Evolutionary conservation across 306 rosid genomes (phyloP).

Genomic region (Malus sylvestris): DNA sequence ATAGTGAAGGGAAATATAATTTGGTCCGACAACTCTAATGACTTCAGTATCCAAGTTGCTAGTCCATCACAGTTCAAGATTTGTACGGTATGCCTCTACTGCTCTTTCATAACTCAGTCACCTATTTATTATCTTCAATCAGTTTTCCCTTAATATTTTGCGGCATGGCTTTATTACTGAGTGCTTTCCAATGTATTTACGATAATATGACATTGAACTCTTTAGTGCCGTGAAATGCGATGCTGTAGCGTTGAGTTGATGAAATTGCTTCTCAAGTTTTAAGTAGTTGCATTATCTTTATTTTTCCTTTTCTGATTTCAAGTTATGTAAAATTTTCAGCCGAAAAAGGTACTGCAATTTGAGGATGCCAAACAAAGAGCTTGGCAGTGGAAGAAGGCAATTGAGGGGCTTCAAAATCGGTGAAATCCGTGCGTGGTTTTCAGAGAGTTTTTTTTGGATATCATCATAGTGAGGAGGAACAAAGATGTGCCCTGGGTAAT

Average conservation of each 20-base stretch:
- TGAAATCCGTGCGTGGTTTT: slow-evolving; percentile 38
- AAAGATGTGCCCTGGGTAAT: slow-evolving; percentile 21
- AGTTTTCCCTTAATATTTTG: neutral
- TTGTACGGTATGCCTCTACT: slow-evolving; percentile 56
- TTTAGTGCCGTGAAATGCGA: neutral
- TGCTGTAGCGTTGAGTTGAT: neutral
- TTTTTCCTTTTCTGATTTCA: slow-evolving; percentile 10
- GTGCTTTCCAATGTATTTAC: neutral
- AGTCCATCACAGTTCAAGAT: slow-evolving; percentile 88
- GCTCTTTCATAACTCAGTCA: neutral
- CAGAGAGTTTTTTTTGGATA: slow-evolving; percentile 31
- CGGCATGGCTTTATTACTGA: neutral
- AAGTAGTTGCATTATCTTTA: neutral
- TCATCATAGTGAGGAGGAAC: slow-evolving; percentile 38
- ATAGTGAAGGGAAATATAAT: slow-evolving; percentile 80
- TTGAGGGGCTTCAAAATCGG: slow-evolving; percentile 94
- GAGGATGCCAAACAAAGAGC: slow-evolving; percentile 97
- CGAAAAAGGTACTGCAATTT: slow-evolving; percentile 78
- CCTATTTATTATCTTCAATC: neutral
- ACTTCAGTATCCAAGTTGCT: slow-evolving; percentile 78
- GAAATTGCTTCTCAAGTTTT: neutral
- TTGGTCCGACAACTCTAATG: slow-evolving; percentile 92
- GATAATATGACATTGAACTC: neutral
- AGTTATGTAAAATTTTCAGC: slow-evolving; percentile 45
- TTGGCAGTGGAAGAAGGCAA: slow-evolving; percentile 93